phyloP scores from a whole-genome alignment of 768 basidiomycete species.

The Russula emetica region DNA sequence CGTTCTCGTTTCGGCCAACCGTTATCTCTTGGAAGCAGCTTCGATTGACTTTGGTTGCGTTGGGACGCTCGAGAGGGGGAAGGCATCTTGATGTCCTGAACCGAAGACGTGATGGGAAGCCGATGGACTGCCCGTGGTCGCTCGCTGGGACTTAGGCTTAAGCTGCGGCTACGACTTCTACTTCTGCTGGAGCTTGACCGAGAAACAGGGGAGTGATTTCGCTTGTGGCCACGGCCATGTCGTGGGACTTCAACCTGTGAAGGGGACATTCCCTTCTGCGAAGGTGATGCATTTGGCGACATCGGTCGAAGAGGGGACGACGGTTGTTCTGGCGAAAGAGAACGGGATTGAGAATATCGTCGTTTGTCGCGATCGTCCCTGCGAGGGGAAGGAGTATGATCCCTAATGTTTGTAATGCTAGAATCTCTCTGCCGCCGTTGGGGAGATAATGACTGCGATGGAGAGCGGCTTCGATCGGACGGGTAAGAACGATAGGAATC shows the following conservation, averaged over 20 bases:
- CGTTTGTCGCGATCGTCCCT: constrained; percentile 38
- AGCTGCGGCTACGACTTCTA: constrained; percentile 44
- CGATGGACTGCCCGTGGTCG: constrained; percentile 58
- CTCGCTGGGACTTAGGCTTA: constrained; percentile 45
- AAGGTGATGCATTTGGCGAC: constrained; percentile 21
- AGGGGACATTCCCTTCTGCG: constrained; percentile 17
- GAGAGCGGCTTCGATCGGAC: constrained; percentile 63
- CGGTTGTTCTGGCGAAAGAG: constrained; percentile 30
- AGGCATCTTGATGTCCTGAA: constrained; percentile 32
- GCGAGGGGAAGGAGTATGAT: constrained; percentile 48
- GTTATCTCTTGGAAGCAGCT: constrained; percentile 26
- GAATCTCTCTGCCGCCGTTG: constrained; percentile 52
- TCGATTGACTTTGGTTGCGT: constrained; percentile 22
- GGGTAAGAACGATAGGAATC: constrained; percentile 61
- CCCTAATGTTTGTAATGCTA: constrained; percentile 43
- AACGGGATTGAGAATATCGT: constrained; percentile 33
- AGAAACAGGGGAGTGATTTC: constrained; percentile 51
- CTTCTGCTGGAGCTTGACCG: constrained; percentile 53
- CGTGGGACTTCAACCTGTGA: constrained; percentile 2
- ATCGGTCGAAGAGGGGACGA: constrained; percentile 20
- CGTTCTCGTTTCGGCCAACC: constrained; percentile 29
- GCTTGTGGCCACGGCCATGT: constrained; percentile 33
- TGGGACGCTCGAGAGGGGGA: constrained; percentile 15
- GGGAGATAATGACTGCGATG: constrained; percentile 57
- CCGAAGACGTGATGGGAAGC: constrained; percentile 48